Evolutionary conservation across 2,329 filamentous ascomycete species (phyloP).

Genomic region (Colletotrichum salicis): DNA sequence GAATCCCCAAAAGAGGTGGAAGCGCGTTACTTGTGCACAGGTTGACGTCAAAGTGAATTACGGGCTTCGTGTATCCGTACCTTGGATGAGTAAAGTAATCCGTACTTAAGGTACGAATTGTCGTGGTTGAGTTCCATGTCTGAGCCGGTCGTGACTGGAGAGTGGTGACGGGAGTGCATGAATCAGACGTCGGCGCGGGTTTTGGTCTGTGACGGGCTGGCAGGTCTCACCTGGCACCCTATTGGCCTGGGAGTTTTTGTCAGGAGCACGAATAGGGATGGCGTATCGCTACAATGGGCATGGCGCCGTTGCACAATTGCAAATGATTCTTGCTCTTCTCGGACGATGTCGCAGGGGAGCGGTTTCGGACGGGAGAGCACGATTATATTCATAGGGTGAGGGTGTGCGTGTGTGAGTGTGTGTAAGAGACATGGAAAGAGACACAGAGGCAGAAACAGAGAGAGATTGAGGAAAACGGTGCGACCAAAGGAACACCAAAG

Average conservation of each 20-base stretch:
- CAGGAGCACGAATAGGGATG: conserved; percentile 11
- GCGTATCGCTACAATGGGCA: conserved; percentile 1
- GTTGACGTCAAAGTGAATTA: neutral
- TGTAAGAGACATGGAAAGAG: too few species aligned
- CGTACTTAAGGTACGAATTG: neutral
- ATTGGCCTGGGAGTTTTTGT: neutral
- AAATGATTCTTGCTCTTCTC: conserved; percentile 1
- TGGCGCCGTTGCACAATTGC: conserved; percentile 1
- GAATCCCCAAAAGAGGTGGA: neutral
- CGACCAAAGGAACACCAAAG: conserved; percentile 3
- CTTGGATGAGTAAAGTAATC: too few species aligned
- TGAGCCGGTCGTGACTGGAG: neutral
- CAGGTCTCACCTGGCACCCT: neutral
- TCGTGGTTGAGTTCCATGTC: neutral
- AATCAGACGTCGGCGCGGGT: neutral
- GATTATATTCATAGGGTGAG: neutral
- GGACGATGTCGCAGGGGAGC: conserved; percentile 11
- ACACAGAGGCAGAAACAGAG: too few species aligned
- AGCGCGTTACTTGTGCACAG: neutral
- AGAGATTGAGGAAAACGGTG: neutral
- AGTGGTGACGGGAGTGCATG: neutral
- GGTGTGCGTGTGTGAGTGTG: too few species aligned
- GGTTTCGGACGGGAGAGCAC: neutral
- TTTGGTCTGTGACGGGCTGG: neutral
- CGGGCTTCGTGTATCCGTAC: neutral